phyloP scores from a whole-genome alignment of 2,329 filamentous ascomycete species.

The Trichoderma afroharzianum region DNA sequence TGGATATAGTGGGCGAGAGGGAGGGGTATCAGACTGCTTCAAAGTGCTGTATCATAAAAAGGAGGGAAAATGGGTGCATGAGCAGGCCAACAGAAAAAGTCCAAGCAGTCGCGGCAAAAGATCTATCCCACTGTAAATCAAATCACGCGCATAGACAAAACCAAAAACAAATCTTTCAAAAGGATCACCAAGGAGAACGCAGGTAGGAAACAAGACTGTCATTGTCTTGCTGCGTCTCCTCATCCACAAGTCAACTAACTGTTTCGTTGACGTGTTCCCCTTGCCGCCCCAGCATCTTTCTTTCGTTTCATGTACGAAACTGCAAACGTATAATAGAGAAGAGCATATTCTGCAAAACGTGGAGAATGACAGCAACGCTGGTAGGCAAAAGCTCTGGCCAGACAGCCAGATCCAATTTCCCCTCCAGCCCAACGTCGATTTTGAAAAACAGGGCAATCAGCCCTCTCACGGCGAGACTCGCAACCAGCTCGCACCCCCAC shows the following conservation, averaged over 20 bases:
- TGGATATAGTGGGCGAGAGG: neutral
- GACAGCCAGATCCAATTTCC: constrained; percentile 59
- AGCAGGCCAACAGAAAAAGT: neutral
- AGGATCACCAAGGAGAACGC: neutral
- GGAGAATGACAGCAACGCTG: constrained; percentile 61
- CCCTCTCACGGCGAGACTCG: constrained; percentile 56
- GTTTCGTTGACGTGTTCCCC: neutral
- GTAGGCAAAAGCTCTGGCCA: constrained; percentile 67
- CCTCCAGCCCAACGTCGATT: constrained; percentile 61
- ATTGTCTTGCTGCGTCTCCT: neutral
- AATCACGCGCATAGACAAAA: neutral
- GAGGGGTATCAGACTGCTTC: constrained; percentile 9
- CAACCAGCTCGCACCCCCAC: constrained; percentile 63
- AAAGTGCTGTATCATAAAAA: neutral
- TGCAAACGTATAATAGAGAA: constrained; percentile 65
- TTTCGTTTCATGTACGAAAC: constrained; percentile 38
- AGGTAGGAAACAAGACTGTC: neutral
- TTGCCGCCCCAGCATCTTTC: neutral
- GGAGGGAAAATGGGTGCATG: neutral
- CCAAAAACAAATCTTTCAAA: neutral
- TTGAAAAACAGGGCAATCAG: constrained; percentile 57
- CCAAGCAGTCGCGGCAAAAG: neutral
- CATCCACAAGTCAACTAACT: neutral
- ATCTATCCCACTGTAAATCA: neutral
- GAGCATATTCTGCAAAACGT: constrained; percentile 69